Conservation (phyloP, 1,139 yeast genomes). For the Kodamaea plutei region DNA sequence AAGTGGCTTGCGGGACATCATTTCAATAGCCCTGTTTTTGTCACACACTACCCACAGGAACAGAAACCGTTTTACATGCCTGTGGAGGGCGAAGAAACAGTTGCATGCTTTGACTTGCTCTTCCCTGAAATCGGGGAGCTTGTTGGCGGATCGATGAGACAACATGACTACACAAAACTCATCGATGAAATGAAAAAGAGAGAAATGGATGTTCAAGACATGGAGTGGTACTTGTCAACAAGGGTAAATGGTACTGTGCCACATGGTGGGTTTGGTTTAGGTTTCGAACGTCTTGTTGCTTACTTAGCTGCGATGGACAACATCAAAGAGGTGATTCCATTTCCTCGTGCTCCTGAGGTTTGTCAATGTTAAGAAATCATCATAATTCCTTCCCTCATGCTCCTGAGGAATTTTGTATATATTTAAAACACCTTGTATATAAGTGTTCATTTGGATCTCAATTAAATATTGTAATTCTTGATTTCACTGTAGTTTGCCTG, state of each 20-base stretch:
- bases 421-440: too few species aligned
- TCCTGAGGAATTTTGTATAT: background rate
- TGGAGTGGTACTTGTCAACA: constrained; percentile 77
- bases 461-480: too few species aligned
- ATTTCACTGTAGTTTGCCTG: too few species aligned
- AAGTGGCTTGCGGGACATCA: constrained; percentile 77
- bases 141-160: constrained; percentile 94
- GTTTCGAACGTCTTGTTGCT: constrained; percentile 79
- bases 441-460: too few species aligned
- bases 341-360: constrained; percentile 50
- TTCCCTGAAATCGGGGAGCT: constrained; percentile 94
- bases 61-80: constrained; percentile 93
- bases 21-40: constrained; percentile 75
- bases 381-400: background rate
- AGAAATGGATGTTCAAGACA: constrained; percentile 53
- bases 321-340: constrained; percentile 81
- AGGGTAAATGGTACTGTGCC: constrained; percentile 80
- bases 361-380: constrained; percentile 30
- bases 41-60: constrained; percentile 77
- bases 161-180: constrained; percentile 53
- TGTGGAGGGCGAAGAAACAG: constrained; percentile 44
- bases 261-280: constrained; percentile 97
- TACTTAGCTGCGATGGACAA: constrained; percentile 72
- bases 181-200: constrained; percentile 46
- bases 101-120: constrained; percentile 83